Evolutionary conservation across 345 rosid genomes (phyloP).

Genomic region (Salix koriyanagi): DNA sequence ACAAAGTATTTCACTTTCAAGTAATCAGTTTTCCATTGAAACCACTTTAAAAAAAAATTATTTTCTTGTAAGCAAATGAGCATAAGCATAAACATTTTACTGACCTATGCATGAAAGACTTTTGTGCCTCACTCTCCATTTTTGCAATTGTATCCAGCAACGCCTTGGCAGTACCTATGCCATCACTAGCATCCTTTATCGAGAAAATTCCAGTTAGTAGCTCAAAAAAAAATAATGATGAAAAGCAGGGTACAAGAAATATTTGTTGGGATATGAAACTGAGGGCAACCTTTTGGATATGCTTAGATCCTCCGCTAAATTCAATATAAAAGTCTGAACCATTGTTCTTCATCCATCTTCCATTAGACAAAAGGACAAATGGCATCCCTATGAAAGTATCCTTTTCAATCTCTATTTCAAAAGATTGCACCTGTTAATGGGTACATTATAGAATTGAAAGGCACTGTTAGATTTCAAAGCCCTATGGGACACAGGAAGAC

Average conservation of each 20-base stretch:
- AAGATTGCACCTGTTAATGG: conserved; percentile 61
- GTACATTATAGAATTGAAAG: neutral
- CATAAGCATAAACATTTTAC: conserved; percentile 17
- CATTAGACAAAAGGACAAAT: conserved; percentile 70
- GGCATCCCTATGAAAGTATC: conserved; percentile 78
- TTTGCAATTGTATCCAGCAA: conserved; percentile 72
- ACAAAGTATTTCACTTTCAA: no score
- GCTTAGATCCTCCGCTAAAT: conserved; percentile 45
- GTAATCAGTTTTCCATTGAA: no score
- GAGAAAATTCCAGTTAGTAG: conserved; percentile 19
- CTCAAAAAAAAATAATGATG: neutral
- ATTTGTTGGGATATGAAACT: conserved; percentile 8
- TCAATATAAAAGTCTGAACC: conserved; percentile 76
- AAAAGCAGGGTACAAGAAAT: conserved; percentile 11
- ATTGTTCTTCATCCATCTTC: conserved; percentile 76
- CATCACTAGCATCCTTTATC: conserved; percentile 69
- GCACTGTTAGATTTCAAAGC: neutral
- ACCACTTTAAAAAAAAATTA: no score
- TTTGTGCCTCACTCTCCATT: conserved; percentile 90
- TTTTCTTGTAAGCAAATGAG: no score
- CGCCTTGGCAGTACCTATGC: conserved; percentile 70
- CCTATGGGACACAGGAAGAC: conserved; percentile 5
- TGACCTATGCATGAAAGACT: conserved; percentile 98
- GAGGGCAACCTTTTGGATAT: conserved; percentile 62
- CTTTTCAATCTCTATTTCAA: conserved; percentile 74